These are phyloP conservation scores for Pleurotus sapidus DNA, from an alignment of 768 basidiomycete species.

Conservation along the genomic window DNA sequence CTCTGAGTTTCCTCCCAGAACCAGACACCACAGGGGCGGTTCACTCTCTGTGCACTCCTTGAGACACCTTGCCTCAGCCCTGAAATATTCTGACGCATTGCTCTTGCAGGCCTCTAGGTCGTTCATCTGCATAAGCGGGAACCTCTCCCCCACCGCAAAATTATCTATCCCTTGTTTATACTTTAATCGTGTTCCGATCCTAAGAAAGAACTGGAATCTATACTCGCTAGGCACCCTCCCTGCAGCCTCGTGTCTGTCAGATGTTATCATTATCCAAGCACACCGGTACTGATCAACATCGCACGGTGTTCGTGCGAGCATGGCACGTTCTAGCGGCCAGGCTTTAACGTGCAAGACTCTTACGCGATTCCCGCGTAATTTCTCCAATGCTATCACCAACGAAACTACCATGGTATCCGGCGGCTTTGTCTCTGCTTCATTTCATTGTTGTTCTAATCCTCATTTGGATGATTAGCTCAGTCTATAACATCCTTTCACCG, in stretches of 20 bases:
- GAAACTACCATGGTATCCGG: neutral
- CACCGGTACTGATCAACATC: neutral
- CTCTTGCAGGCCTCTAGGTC: neutral
- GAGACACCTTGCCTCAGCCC: neutral
- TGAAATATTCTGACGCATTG: neutral
- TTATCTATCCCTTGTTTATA: neutral
- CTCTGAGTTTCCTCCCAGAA: neutral
- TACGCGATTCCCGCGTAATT: neutral
- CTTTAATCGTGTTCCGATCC: neutral
- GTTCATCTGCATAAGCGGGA: neutral
- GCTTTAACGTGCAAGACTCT: neutral
- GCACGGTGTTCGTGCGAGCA: neutral
- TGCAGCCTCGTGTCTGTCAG: slow-evolving; percentile 7
- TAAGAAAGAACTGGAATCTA: neutral
- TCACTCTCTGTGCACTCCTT: neutral
- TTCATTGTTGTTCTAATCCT: neutral
- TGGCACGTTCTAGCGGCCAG: neutral
- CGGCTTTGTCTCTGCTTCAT: neutral
- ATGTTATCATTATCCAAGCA: slow-evolving; percentile 3
- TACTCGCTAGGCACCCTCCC: slow-evolving; percentile 1
- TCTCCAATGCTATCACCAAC: neutral
- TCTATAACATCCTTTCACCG: too few species aligned
- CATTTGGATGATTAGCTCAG: too few species aligned
- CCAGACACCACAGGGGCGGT: slow-evolving; percentile 1
- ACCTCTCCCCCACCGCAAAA: neutral